Base-by-base conservation (phyloP, 2,329 filamentous ascomycete genomes). In the Fusarium proliferatum region DNA sequence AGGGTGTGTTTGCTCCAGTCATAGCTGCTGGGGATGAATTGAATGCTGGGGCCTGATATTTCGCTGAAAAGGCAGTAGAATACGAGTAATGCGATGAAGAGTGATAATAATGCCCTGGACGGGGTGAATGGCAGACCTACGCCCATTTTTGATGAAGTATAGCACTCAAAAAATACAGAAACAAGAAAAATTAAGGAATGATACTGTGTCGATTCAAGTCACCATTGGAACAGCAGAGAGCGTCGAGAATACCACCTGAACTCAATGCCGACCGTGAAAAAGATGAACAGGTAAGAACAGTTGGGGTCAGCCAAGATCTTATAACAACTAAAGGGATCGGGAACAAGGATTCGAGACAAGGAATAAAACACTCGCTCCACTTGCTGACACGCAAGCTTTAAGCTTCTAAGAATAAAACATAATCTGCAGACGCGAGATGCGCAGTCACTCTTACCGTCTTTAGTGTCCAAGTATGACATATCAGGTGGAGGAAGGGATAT, bases 21-120 rank as follows among this genome's bases (percentile, higher is more conserved):
- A 63, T 78, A 78, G 17, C 62, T 70, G 39, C 76, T 78, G 6
- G 76, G 61, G 17, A 72, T 61, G 38, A 77, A 78, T 4, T 45
- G 55, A 19, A 78, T 70, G 16, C 36, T 53, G 8, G 67, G 55
- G 3, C 52, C 42, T 1, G 73, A 68, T 23, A 73, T 55, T 26
- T 69, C 41, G 28, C 61, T 70, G 55, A 77, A 74, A 43, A 75
- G 38, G 11, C 49, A 46, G 11, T 69, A 52, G 19, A 78, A 66
- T 6, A 77, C 34, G 2, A 78, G 13, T 0, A 53, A 26, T 13
- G 69, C 56, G 12, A 78, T 68, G 43, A 77, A 13, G 38, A 76
- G 52, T 1, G 65, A 72, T 13, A 78, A 23, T 41, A 72, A 46
- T 19, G 65, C 70, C 67, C 74, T 64, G 2, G 71, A 72, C 1